Evolutionary conservation across 768 basidiomycete species (phyloP), one percentile per base, ranked within the genome.

Genomic region (Pisolithus albus): DNA sequence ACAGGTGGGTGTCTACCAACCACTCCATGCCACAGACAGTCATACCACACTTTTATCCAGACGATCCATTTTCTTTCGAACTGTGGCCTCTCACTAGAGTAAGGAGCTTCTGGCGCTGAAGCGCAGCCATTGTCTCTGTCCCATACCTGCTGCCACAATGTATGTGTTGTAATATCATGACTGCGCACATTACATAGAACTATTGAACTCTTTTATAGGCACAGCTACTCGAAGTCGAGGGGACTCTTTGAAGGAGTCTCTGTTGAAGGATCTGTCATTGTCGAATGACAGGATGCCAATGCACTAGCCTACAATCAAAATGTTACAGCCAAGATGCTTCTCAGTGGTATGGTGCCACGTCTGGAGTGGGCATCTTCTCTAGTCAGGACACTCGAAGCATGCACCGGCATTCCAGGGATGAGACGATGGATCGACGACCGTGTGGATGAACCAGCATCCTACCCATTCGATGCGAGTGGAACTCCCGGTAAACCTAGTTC

Each of bases 101-200:
- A n/a, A n/a, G n/a, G n/a, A n/a, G n/a, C n/a, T n/a, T n/a, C n/a
- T n/a, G n/a, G n/a, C n/a, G n/a, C n/a, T n/a, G n/a, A n/a, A n/a
- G n/a, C n/a, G n/a, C n/a, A n/a, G n/a, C n/a, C n/a, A n/a, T n/a
- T n/a, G n/a, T n/a, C n/a, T n/a, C n/a, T n/a, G n/a, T n/a, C n/a
- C n/a, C n/a, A n/a, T n/a, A n/a, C n/a, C n/a, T n/a, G n/a, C n/a
- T 5, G 90, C 95, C 5, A 92, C 93, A 34, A 96, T 98, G 92
- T 92, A 59, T 55, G 72, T 55, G 8, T 8, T 30, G 48, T 43
- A 21, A 11, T 45, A 28, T 16, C 23, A 24, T 49, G 4, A 15
- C 26, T 18, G 18, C 15, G 13, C 28, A 24, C n/a, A n/a, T n/a
- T n/a, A n/a, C n/a, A n/a, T n/a, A n/a, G n/a, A 38, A 38, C 39